A percentile compares a stretch with the other conserved stretches of the same genome.
These are phyloP conservation scores for Aspergillus quadrilineatus DNA, from an alignment of 2,329 filamentous ascomycete species.

Conservation along the genomic window DNA sequence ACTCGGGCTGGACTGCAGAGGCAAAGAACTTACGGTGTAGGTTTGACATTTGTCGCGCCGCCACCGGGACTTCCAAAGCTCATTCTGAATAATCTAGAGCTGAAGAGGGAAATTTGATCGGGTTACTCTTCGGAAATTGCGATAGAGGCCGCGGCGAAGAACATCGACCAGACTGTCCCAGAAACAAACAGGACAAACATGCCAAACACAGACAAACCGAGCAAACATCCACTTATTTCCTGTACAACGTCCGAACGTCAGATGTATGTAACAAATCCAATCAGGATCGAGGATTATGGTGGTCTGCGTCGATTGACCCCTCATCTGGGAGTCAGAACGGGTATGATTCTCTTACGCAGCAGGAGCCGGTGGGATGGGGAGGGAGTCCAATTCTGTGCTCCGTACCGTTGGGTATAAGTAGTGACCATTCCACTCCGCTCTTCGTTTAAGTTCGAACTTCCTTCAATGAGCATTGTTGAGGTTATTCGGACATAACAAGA, in stretches of 20 bases:
- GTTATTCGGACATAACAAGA: not conserved
- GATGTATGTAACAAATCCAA: constrained; percentile 6
- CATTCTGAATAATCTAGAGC: constrained; percentile 26
- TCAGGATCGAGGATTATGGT: not conserved
- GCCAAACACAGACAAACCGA: constrained; percentile 4
- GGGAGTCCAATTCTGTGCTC: not conserved
- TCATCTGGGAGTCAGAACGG: not conserved
- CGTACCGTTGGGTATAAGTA: constrained; percentile 4
- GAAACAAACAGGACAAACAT: constrained; percentile 32
- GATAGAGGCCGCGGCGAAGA: constrained; percentile 10
- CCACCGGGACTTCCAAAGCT: constrained; percentile 72
- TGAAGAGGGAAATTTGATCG: not conserved
- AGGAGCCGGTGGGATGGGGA: not conserved
- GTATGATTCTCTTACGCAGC: not conserved
- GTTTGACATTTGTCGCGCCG: constrained; percentile 62
- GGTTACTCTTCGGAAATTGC: not conserved
- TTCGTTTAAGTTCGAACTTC: not conserved
- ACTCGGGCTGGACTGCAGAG: not conserved
- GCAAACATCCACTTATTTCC: constrained; percentile 12
- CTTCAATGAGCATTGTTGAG: not conserved
- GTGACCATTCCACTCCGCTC: constrained; percentile 12
- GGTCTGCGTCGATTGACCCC: constrained; percentile 1
- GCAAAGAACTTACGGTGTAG: constrained; percentile 61
- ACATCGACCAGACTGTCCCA: not conserved
- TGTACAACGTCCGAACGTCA: not conserved